Conservation (phyloP, 176 grass and related monocot genomes). For the Canna indica region DNA sequence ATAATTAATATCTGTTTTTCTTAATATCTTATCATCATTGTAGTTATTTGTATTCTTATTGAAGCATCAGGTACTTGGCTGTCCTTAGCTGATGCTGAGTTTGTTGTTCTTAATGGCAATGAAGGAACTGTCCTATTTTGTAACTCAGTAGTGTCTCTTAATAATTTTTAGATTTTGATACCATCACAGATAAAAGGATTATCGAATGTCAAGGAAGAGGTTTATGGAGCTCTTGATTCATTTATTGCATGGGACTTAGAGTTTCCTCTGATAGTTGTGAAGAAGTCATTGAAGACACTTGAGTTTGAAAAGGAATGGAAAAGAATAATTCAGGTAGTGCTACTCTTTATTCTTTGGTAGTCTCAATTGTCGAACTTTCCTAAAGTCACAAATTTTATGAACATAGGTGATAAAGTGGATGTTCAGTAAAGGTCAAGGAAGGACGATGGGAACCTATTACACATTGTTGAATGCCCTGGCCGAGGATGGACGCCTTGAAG, state of each 20-base stretch:
- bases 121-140: not conserved
- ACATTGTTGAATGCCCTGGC: constrained; percentile 83
- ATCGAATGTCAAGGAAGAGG: constrained; percentile 95
- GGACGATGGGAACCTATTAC: constrained; percentile 89
- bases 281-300: constrained; percentile 83
- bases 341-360: not conserved
- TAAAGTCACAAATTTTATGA: not conserved
- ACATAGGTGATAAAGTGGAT: constrained; percentile 97
- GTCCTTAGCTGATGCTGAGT: not conserved
- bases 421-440: constrained; percentile 98
- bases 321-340: constrained; percentile 78
- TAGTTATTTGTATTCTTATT: no score
- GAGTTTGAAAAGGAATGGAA: constrained; percentile 94
- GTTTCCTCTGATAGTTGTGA: constrained; percentile 91
- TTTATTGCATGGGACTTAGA: constrained; percentile 97
- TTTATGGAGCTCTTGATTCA: constrained; percentile 93
- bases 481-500: constrained; percentile 67
- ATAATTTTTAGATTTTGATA: not conserved
- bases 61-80: no score
- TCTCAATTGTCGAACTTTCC: not conserved
- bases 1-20: no score
- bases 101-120: constrained; percentile 7
- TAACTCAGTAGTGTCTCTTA: constrained; percentile 10
- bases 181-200: constrained; percentile 58
- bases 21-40: no score